These are phyloP conservation scores for Globisporangium emineosum DNA, from an alignment of 352 stramenopile genomes.

Conservation along the genomic window DNA sequence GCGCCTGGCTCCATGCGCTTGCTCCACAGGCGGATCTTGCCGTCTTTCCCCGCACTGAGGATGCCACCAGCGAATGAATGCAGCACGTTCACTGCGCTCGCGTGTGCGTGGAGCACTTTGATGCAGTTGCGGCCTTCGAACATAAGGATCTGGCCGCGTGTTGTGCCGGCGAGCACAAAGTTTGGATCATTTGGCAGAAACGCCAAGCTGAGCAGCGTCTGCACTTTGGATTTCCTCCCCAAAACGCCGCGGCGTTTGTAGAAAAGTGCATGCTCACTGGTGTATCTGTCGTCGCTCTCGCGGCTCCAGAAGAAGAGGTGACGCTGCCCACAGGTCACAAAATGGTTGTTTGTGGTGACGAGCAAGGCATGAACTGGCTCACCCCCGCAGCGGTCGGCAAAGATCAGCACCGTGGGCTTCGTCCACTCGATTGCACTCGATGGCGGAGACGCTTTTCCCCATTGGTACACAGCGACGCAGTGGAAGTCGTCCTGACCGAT, in stretches of 20 bases:
- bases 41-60: constrained; percentile 65
- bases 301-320: constrained; percentile 77
- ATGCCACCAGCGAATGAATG: constrained; percentile 53
- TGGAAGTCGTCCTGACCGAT: constrained; percentile 69
- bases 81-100: constrained; percentile 53
- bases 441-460: constrained; percentile 24
- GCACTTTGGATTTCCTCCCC: constrained; percentile 63
- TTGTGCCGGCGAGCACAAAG: constrained; percentile 57
- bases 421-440: constrained; percentile 39
- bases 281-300: constrained; percentile 59
- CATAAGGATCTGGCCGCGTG: constrained; percentile 72
- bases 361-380: constrained; percentile 49
- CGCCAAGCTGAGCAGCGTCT: constrained; percentile 62
- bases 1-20: constrained; percentile 67
- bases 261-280: constrained; percentile 43
- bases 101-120: constrained; percentile 64
- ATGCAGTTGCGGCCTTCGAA: constrained; percentile 81
- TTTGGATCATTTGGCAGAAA: constrained; percentile 43
- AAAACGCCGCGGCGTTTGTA: constrained; percentile 49
- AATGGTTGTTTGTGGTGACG: constrained; percentile 39
- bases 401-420: constrained; percentile 50
- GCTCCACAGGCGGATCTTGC: constrained; percentile 78
- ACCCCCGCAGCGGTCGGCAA: constrained; percentile 41
- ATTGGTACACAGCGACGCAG: constrained; percentile 78
- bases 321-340: constrained; percentile 59